Conservation (phyloP, 257 asterid species). For the Nyctanthes arbortristis region DNA sequence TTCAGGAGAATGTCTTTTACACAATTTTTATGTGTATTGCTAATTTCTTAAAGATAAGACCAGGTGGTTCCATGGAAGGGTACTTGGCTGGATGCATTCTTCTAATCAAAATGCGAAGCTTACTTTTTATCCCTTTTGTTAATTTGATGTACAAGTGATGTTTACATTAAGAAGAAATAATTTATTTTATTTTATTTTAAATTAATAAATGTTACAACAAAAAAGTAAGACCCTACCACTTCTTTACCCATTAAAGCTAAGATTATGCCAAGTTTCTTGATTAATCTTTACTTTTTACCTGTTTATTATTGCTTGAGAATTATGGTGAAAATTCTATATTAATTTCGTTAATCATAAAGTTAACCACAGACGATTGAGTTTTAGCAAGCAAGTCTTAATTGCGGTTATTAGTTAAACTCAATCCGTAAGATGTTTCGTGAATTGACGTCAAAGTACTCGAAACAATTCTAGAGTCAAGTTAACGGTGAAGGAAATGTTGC, state of each 20-base stretch:
- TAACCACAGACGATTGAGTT: no score
- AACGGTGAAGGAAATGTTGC: background rate
- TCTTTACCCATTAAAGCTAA: background rate
- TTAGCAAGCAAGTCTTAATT: no score
- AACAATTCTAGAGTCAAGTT: background rate
- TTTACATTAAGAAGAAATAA: background rate
- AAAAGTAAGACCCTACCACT: conserved; percentile 1
- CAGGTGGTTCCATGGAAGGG: background rate
- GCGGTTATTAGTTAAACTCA: background rate
- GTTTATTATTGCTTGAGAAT: background rate
- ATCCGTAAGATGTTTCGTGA: background rate
- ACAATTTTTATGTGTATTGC: no score
- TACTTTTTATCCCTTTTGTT: background rate
- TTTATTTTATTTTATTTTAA: background rate
- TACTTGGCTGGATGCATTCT: background rate
- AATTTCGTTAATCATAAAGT: background rate
- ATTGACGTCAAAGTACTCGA: background rate
- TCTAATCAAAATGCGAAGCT: background rate
- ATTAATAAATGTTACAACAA: background rate
- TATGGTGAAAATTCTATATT: background rate
- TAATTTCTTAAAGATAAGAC: background rate
- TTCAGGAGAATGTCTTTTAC: no score
- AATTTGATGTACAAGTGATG: background rate
- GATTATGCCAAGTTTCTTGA: background rate
- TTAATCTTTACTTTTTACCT: background rate